These are phyloP conservation scores for Arxiozyma bovina DNA, from an alignment of 1,139 yeast genomes.

Conservation along the genomic window DNA sequence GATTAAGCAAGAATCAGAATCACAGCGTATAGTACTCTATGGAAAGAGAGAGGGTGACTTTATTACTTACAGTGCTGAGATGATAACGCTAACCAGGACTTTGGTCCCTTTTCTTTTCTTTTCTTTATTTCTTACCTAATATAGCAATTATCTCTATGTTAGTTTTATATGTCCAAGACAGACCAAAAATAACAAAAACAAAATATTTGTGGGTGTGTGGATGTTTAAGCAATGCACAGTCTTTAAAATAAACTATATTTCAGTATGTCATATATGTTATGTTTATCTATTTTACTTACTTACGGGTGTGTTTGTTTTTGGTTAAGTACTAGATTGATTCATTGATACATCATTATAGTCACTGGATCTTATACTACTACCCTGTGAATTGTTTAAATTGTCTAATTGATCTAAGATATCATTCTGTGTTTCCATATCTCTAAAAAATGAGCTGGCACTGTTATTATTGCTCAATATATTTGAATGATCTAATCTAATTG, in stretches of 20 bases:
- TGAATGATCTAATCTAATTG: conserved; percentile 1
- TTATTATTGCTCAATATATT: neutral
- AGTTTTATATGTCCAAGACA: no score
- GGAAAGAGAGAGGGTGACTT: no score
- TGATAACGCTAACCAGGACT: no score
- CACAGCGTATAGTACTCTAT: no score
- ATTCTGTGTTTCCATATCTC: conserved; percentile 30
- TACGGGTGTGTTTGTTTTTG: no score
- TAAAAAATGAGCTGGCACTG: conserved; percentile 12
- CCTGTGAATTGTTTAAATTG: conserved; percentile 6
- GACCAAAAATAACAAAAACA: neutral
- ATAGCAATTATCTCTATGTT: neutral
- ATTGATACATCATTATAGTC: neutral
- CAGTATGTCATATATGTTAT: no score
- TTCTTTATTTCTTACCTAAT: neutral
- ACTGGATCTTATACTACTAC: conserved; percentile 7
- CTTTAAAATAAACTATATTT: neutral
- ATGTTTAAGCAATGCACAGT: neutral
- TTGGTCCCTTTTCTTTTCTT: no score
- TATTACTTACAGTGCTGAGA: no score
- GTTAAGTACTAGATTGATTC: neutral
- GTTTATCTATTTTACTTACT: no score
- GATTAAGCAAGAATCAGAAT: neutral
- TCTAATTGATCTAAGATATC: conserved; percentile 27
- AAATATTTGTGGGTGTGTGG: neutral